These are phyloP conservation scores for Magnusiomyces suaveolens DNA, from an alignment of 1,139 yeast species.

Conservation along the genomic window DNA sequence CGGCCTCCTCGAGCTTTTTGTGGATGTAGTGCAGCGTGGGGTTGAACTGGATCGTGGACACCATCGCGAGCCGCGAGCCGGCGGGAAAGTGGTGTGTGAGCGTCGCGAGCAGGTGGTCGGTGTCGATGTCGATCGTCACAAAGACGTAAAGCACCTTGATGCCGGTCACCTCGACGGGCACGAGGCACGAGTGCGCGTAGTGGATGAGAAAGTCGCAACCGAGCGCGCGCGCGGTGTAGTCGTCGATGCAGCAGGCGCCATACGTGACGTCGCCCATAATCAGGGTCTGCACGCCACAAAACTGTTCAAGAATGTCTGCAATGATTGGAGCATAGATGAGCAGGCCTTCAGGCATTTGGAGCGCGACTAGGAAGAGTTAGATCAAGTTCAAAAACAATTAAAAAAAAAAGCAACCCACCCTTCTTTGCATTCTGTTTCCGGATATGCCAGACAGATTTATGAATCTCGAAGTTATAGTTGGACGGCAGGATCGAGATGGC, in stretches of 20 bases:
- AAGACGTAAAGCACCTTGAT: constrained; percentile 90
- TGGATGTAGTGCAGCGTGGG: constrained; percentile 81
- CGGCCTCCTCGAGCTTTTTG: constrained; percentile 33
- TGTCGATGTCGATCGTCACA: constrained; percentile 87
- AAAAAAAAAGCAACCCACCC: too few relatives aligned
- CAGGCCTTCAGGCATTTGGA: constrained; percentile 97
- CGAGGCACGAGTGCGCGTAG: constrained; percentile 94
- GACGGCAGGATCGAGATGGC: constrained; percentile 76
- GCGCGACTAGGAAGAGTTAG: constrained; percentile 44
- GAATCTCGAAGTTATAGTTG: constrained; percentile 91
- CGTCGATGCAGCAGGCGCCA: constrained; percentile 98
- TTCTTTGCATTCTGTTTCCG: constrained; percentile 58
- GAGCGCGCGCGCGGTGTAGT: constrained; percentile 81
- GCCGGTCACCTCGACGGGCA: constrained; percentile 83
- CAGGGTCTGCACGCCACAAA: constrained; percentile 75
- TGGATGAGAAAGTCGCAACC: constrained; percentile 94
- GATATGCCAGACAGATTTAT: constrained; percentile 91
- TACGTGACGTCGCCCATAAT: constrained; percentile 99
- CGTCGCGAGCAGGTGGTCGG: constrained; percentile 68
- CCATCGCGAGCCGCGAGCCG: constrained; percentile 58
- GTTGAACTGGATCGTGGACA: constrained; percentile 94
- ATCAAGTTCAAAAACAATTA: neutral
- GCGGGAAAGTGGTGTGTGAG: constrained; percentile 60
- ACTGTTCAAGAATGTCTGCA: constrained; percentile 85
- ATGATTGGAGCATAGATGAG: constrained; percentile 77